Evolutionary conservation across 805 yeast species (phyloP), one percentile per base, ranked within the genome.

Genomic region (Candida krabiensis): DNA sequence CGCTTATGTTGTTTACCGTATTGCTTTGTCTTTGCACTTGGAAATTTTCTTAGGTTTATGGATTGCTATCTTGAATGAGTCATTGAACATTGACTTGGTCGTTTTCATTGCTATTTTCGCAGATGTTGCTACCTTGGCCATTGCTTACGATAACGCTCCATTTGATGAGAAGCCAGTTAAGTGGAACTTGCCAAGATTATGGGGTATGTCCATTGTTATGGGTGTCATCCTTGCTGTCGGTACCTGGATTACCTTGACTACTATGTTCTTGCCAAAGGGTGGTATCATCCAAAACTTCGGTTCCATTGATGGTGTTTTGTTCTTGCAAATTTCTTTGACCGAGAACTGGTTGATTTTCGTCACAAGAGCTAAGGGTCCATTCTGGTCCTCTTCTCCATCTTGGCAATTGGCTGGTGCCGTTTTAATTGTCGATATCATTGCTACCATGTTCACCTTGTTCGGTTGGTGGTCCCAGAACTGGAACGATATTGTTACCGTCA

Each of bases 381-480:
- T 89, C 93, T 89, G 96, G 96, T 85, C 96, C 44, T 87, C 96
- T 32, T 61, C 76, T 44, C 96, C 96, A 75, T 89, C 96, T 34
- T 89, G 96, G 96, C 96, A 88, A 77, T 80, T 88, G 73, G 56
- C 93, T 58, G 95, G 95, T 75, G 96, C 96, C 60, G 96, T 88
- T 58, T 76, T 86, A 64, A 70, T 71, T 63, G 96, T 88, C 64
- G 96, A 88, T 71, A 70, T 88, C 75, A 71, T 89, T 59, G 95
- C 96, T 54, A 89, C 96, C 49, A 77, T 86, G 80, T 89, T 88
- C 82, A 73, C 88, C 60, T 70, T 88, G 63, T 89, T 87, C 81
- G 96, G 96, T 59, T 89, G 96, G 96, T 88, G 95, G 91, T 84
- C 95, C 53, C 95, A 86, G 71, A 89, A 89, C 82, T 87, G 93